phyloP scores from a whole-genome alignment of 2,329 filamentous ascomycete species.

The Pyrenochaeta sp. region DNA sequence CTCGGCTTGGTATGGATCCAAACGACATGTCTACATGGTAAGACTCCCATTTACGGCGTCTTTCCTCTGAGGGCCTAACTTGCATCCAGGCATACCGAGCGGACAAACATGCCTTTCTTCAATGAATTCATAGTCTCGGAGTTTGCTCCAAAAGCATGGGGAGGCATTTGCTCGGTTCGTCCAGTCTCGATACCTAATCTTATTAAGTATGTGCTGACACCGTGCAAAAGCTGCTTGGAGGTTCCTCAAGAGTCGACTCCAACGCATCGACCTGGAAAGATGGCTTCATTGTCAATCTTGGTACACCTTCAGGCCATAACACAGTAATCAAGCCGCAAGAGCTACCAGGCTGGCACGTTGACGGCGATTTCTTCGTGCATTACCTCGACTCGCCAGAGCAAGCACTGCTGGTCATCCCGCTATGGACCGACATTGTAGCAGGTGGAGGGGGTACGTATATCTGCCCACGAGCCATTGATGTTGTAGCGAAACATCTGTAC shows the following conservation, averaged over 20 bases:
- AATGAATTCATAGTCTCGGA: slow-evolving; percentile 59
- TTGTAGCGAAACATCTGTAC: slow-evolving; percentile 64
- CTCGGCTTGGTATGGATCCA: slow-evolving; percentile 69
- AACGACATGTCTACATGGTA: slow-evolving; percentile 70
- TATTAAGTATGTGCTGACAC: background rate
- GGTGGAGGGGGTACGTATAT: slow-evolving; percentile 71
- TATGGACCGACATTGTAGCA: slow-evolving; percentile 69
- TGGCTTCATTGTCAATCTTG: slow-evolving; percentile 74
- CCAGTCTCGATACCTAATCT: background rate
- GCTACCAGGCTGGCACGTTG: slow-evolving; percentile 70
- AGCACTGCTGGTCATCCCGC: slow-evolving; percentile 70
- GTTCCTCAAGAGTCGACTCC: slow-evolving; percentile 53
- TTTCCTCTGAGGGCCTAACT: background rate
- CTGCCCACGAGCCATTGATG: slow-evolving; percentile 65
- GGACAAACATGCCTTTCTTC: slow-evolving; percentile 71
- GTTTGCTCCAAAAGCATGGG: slow-evolving; percentile 72
- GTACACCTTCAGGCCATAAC: slow-evolving; percentile 60
- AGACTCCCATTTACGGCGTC: background rate
- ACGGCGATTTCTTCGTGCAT: slow-evolving; percentile 76
- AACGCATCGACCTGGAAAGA: slow-evolving; percentile 67
- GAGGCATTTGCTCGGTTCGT: slow-evolving; percentile 64
- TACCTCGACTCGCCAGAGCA: slow-evolving; percentile 76
- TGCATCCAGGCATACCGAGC: slow-evolving; percentile 53
- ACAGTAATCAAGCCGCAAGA: slow-evolving; percentile 60
- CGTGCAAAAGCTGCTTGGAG: slow-evolving; percentile 62